Evolutionary conservation across 164 flowering plant species (phyloP).

Genomic region (Stephania japonica): DNA sequence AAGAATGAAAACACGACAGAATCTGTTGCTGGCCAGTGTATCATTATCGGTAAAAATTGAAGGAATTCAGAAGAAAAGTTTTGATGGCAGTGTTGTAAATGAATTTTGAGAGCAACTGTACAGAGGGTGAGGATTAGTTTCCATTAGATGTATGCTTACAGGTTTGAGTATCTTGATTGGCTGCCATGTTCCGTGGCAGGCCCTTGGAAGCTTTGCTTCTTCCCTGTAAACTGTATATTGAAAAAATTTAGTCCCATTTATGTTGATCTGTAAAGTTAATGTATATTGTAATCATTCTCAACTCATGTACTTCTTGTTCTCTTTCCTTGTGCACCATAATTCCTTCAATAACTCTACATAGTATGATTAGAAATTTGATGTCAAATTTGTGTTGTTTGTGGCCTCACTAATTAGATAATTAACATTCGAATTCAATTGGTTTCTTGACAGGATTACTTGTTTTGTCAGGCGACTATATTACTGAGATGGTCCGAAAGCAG

Average conservation of each 20-base stretch:
- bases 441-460: neutral
- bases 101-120: conserved; percentile 49
- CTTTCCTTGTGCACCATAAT: neutral
- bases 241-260: conserved; percentile 28
- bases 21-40: conserved; percentile 12
- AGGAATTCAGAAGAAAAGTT: conserved; percentile 25
- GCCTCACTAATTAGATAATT: neutral
- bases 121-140: conserved; percentile 40
- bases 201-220: conserved; percentile 16
- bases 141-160: conserved; percentile 23
- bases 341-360: neutral
- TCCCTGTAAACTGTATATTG: conserved; percentile 35
- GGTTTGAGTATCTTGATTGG: conserved; percentile 14
- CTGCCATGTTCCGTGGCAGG: conserved; percentile 10
- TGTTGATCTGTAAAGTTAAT: conserved; percentile 41
- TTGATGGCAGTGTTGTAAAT: conserved; percentile 52
- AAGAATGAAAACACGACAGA: conserved; percentile 6
- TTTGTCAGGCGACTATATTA: neutral
- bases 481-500: neutral
- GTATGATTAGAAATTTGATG: neutral
- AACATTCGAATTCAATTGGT: neutral
- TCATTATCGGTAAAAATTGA: conserved; percentile 9
- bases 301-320: neutral
- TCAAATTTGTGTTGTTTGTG: neutral
- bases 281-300: conserved; percentile 22